These are phyloP conservation scores for Lactuca saligna DNA, from an alignment of 129 eudicot species.

Conservation along the genomic window DNA sequence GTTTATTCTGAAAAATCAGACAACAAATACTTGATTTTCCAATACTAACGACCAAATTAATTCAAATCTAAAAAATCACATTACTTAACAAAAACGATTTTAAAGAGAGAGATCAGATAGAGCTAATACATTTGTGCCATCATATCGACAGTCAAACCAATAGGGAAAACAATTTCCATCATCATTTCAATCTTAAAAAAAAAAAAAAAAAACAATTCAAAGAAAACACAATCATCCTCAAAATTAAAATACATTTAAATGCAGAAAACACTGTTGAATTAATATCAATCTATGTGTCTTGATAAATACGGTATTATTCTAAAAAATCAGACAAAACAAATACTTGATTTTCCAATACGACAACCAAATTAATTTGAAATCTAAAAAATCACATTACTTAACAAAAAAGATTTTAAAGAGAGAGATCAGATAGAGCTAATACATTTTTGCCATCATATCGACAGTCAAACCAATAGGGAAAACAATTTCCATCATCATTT, in stretches of 20 bases:
- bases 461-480: constrained; percentile 49
- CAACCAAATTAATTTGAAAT: neutral
- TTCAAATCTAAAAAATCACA: too few relatives aligned
- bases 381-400: neutral
- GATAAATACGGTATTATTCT: neutral
- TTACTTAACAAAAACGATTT: too few relatives aligned
- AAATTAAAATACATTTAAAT: too few relatives aligned
- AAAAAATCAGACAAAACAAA: too few relatives aligned
- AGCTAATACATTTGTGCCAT: constrained; percentile 54
- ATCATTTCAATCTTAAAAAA: constrained; percentile 40
- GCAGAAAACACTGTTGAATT: too few relatives aligned
- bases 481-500: constrained; percentile 25
- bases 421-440: constrained; percentile 48
- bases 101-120: constrained; percentile 38
- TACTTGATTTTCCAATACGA: neutral
- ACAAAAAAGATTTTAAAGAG: neutral
- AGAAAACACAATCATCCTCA: too few relatives aligned
- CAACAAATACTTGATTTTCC: too few relatives aligned
- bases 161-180: constrained; percentile 44
- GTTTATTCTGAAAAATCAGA: too few relatives aligned
- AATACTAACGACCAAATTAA: neutral
- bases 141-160: constrained; percentile 56
- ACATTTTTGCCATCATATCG: constrained; percentile 37
- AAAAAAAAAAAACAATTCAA: too few relatives aligned
- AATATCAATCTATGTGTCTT: neutral